A percentile compares a stretch with the other conserved stretches of the same genome.
phyloP scores from a whole-genome alignment of 305 asterid genomes.

The Stenogyne calaminthoides region DNA sequence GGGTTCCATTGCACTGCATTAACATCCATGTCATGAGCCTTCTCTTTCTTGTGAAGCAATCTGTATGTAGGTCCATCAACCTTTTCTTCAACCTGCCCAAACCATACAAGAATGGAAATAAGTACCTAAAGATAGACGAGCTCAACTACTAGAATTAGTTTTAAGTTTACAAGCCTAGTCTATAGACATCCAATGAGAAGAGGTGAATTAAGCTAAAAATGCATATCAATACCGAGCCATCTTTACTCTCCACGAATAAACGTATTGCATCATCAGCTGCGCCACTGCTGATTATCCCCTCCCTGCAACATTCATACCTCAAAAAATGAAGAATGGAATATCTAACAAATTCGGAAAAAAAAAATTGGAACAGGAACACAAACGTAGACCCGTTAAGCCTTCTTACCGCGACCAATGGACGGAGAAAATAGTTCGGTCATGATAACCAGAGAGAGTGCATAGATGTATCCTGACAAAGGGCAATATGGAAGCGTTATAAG shows the following conservation, averaged over 20 bases:
- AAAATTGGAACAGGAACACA: not conserved
- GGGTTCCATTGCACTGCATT: constrained; percentile 87
- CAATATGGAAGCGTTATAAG: constrained; percentile 30
- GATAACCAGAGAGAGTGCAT: constrained; percentile 88
- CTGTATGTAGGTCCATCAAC: constrained; percentile 63
- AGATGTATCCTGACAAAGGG: constrained; percentile 67
- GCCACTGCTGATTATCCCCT: constrained; percentile 77
- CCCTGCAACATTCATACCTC: constrained; percentile 49
- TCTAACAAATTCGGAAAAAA: not conserved
- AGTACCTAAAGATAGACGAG: not conserved
- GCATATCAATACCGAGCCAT: constrained; percentile 52
- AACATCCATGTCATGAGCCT: constrained; percentile 93
- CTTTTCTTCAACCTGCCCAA: constrained; percentile 39
- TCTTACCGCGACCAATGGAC: constrained; percentile 91
- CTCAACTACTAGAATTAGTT: not conserved
- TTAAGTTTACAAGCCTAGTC: not conserved
- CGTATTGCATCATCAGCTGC: constrained; percentile 96
- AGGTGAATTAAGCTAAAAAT: constrained; percentile 5
- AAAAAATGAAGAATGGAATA: constrained; percentile 8
- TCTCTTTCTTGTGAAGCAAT: constrained; percentile 73
- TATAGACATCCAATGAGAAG: not conserved
- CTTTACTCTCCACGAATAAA: constrained; percentile 69
- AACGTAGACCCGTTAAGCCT: not conserved
- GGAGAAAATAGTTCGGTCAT: constrained; percentile 85
- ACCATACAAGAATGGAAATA: constrained; percentile 22